Percentiles rank a stretch among this genome's conserved stretches.
Evolutionary conservation across 108 stramenopile genomes (phyloP).

Genomic region (Craspedostauros australis): DNA sequence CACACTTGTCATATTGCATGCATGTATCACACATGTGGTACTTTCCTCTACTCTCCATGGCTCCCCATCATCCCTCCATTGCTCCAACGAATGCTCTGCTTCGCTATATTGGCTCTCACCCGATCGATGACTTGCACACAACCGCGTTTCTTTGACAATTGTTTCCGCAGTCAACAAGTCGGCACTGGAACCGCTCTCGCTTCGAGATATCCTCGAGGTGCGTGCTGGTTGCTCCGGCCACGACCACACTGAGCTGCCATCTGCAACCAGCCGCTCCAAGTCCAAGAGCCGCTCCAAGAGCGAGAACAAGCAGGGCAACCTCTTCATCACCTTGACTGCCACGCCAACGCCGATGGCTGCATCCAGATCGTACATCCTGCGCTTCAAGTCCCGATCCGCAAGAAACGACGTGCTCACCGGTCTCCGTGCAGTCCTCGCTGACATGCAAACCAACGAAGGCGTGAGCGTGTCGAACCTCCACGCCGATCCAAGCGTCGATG

Average conservation of each 20-base stretch:
- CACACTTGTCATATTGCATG: no score
- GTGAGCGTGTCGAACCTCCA: constrained; percentile 71
- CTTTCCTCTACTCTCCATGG: not conserved
- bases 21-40: not conserved
- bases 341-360: constrained; percentile 77
- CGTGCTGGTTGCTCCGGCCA: constrained; percentile 82
- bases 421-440: constrained; percentile 73
- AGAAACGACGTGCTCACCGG: constrained; percentile 78
- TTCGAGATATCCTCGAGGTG: constrained; percentile 83
- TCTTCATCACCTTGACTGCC: constrained; percentile 81
- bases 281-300: constrained; percentile 53
- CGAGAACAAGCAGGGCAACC: constrained; percentile 76
- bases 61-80: not conserved
- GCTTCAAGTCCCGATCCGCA: constrained; percentile 70
- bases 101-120: not conserved
- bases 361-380: constrained; percentile 71
- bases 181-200: constrained; percentile 74
- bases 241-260: constrained; percentile 76
- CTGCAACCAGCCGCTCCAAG: constrained; percentile 39
- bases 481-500: constrained; percentile 26
- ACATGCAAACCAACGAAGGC: constrained; percentile 84
- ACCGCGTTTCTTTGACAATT: no score
- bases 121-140: not conserved
- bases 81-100: not conserved
- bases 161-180: constrained; percentile 74